Conservation (phyloP, 257 asterid genomes). For the Solanum lignicaule region DNA sequence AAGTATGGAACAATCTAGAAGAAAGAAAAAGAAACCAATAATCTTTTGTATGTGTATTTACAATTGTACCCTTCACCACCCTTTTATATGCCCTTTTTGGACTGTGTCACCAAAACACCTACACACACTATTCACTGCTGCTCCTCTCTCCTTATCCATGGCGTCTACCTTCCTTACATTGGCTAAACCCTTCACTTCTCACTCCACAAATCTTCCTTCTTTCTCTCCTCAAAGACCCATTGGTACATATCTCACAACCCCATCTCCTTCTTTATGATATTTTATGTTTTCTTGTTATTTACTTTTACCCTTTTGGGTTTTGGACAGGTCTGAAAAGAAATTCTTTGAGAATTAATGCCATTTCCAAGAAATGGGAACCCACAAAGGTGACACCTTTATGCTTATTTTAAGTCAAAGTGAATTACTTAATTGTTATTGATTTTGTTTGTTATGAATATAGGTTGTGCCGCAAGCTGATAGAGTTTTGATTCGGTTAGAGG, state of each 20-base stretch:
- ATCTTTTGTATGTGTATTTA: not conserved
- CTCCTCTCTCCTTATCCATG: constrained; percentile 53
- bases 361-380: constrained; percentile 61
- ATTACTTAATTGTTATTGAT: not conserved
- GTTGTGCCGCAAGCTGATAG: constrained; percentile 92
- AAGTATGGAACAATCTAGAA: not conserved
- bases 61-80: not conserved
- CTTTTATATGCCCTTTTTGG: not conserved
- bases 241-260: constrained; percentile 10
- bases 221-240: constrained; percentile 15
- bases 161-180: constrained; percentile 46
- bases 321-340: constrained; percentile 29
- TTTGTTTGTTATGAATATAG: constrained; percentile 17
- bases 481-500: constrained; percentile 73
- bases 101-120: not conserved
- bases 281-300: not conserved
- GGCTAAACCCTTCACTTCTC: constrained; percentile 36
- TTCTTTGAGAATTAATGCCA: constrained; percentile 49
- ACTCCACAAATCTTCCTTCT: constrained; percentile 20
- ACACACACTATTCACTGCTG: not conserved
- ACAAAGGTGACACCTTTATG: constrained; percentile 29
- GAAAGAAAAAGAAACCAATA: not conserved
- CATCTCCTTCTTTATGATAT: not conserved
- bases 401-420: not conserved
- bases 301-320: not conserved